Evolutionary conservation across 176 grass and related monocot genomes (phyloP), one percentile per base, ranked within the genome.

Genomic region (Musa itinerans): DNA sequence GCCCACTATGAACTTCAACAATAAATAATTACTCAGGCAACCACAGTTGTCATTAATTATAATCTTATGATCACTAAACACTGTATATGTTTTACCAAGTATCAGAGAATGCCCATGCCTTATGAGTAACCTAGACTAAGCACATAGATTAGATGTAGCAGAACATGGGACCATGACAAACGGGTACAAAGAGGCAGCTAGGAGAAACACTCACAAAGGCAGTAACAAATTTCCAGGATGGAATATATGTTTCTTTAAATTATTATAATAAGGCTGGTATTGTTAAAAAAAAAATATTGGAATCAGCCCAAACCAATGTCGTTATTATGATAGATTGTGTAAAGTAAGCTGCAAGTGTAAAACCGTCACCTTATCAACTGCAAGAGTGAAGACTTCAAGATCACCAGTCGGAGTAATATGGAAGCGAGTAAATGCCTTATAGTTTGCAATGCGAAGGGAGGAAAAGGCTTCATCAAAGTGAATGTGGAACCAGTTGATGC

Each of bases 401-500:
- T 99, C 88, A 54, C 96, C 96, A 74, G 77, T 81, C 63, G 81
- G 80, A 67, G 89, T 94, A 23, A 99, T 94, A 74, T 99, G 96
- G 71, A 94, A 92, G 48, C 84, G 80, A 8, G 90, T 99, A 50
- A 99, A 86, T 9, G 91, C 88, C 84, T 99, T 99, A 19, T 91
- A 99, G 67, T 99, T 99, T 43, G 95, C 95, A 76, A 99, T 99
- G 50, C 91, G 90, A 54, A 94, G 79, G 1, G 96, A 99, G 54
- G 96, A 99, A 68, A 99, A 99, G 16, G 96, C 96, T 81, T 99
- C 96, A 43, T 99, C 96, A 12, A 99, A 94, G 77, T 99, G 96
- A 26, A 99, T 94, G 50, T 89, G 83, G 15, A 99, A 95, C 96
- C 91, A 99, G 25, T 99, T 99, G 83, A 99, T 89, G 76, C 96